A percentile compares a stretch with the other conserved stretches of the same genome.
Conservation (phyloP, 495 filamentous ascomycete species). For the Talaromyces trachyspermus region DNA sequence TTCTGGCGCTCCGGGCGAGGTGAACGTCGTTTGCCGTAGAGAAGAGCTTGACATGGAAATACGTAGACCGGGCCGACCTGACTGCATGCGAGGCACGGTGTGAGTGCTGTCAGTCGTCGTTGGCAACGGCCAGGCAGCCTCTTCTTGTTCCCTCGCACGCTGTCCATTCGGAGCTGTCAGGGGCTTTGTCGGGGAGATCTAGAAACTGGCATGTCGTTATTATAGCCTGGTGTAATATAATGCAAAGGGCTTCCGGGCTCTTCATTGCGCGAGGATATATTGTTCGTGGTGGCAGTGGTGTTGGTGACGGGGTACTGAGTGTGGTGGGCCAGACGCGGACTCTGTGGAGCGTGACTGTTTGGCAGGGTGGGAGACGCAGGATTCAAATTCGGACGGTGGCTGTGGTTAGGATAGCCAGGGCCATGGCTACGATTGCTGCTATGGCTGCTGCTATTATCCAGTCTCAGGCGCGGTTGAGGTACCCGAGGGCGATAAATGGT, state of each 20-base stretch:
- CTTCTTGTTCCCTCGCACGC: background rate
- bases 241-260: background rate
- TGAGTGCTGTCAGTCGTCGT: background rate
- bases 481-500: slow-evolving; percentile 30
- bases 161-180: background rate
- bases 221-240: background rate
- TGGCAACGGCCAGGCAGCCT: slow-evolving; percentile 3
- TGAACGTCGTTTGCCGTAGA: slow-evolving; percentile 20
- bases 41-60: slow-evolving; percentile 38
- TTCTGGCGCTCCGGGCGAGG: slow-evolving; percentile 22
- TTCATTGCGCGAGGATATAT: slow-evolving; percentile 9
- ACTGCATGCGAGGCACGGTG: slow-evolving; percentile 4
- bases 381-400: slow-evolving; percentile 11
- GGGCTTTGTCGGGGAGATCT: background rate
- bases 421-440: slow-evolving; percentile 14
- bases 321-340: slow-evolving; percentile 12
- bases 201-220: background rate
- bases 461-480: slow-evolving; percentile 2
- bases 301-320: slow-evolving; percentile 15
- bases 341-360: slow-evolving; percentile 17
- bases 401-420: slow-evolving; percentile 14
- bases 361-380: slow-evolving; percentile 23
- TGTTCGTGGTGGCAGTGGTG: slow-evolving; percentile 16
- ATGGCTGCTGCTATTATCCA: slow-evolving; percentile 10
- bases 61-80: slow-evolving; percentile 22